Evolutionary conservation across 768 basidiomycete species (phyloP), one percentile per base, ranked within the genome.

Genomic region (Suillus bovinus): DNA sequence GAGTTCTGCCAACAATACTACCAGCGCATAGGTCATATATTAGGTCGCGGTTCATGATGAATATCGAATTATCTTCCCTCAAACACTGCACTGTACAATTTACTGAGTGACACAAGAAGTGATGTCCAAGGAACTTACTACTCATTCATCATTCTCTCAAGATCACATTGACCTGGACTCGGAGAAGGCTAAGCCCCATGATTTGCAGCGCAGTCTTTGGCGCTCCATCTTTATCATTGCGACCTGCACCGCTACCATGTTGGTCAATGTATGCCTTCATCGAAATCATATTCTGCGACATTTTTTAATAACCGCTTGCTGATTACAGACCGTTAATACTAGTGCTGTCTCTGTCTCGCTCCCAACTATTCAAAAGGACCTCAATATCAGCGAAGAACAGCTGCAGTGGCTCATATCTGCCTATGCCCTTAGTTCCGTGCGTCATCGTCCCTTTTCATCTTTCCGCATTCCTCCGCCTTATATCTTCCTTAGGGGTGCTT

Each of bases 331-430:
- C 10, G 71, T 77, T 6, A 73, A 71, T 46, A 59, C 66, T 5
- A 84, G 83, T 3, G 72, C 83, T 0, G 76, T 84, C 0, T 71
- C 83, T 0, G 83, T 87, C 47, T 74, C 84, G 2, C 72, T 88
- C 2, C 81, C 86, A 2, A 77, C 78, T 0, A 85, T 88, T n/a
- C 79, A 79, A 33, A 70, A 66, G 5, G 81, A 82, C 29, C 74
- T 90, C 55, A 31, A 79, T n/a, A 80, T 89, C 5, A 70, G 74
- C 24, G 79, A 87, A 57, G 74, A 79, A 44, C 75, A 82, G 31
- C 76, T 91, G 3, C 85, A 90, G 59, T 91, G 90, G 90, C 74
- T 89, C 17, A 66, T 82, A 10, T 86, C 86, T 27, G 88, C 87
- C 1, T 91, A 87, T 67, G 76, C 90, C 0, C 72, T 91, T 60